Evolutionary conservation across 2,329 filamentous ascomycete species (phyloP).

Genomic region (Didymella keratinophila): DNA sequence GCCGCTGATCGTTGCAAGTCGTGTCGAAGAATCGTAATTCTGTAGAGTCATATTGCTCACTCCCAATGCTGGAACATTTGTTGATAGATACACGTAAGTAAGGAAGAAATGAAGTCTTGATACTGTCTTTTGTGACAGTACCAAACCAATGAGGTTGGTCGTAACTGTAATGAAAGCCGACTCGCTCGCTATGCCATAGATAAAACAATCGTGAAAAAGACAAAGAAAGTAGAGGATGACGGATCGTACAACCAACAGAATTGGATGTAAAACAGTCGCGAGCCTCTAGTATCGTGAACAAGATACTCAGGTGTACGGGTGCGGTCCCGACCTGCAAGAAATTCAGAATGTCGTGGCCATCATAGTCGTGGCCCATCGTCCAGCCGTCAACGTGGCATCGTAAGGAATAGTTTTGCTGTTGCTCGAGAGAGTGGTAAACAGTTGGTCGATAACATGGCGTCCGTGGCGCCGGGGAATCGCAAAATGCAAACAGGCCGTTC

Average conservation of each 20-base stretch:
- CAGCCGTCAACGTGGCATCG: slow-evolving; percentile 37
- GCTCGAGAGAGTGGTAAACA: slow-evolving; percentile 38
- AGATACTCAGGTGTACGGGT: slow-evolving; percentile 18
- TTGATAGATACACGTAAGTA: slow-evolving; percentile 29
- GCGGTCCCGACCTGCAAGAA: slow-evolving; percentile 17
- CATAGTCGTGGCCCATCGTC: slow-evolving; percentile 38
- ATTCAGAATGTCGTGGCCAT: slow-evolving; percentile 28
- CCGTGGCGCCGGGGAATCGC: slow-evolving; percentile 50
- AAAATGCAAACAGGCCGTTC: slow-evolving; percentile 41
- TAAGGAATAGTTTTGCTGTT: slow-evolving; percentile 34
- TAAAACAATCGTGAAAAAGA: slow-evolving; percentile 49
- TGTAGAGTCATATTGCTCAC: slow-evolving; percentile 21
- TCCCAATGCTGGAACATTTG: slow-evolving; percentile 18
- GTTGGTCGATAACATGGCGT: slow-evolving; percentile 49
- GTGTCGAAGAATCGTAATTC: slow-evolving; percentile 13
- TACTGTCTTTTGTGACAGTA: slow-evolving; percentile 17
- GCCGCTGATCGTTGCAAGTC: slow-evolving; percentile 13
- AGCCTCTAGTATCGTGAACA: slow-evolving; percentile 19
- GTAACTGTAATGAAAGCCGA: slow-evolving; percentile 25
- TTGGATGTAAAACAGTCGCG: slow-evolving; percentile 11
- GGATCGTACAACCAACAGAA: slow-evolving; percentile 19
- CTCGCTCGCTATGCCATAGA: slow-evolving; percentile 49
- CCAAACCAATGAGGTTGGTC: slow-evolving; percentile 20
- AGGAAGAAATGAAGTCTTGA: slow-evolving; percentile 8
- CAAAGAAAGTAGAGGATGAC: slow-evolving; percentile 25